A percentile compares a stretch with the other conserved stretches of the same genome.
Evolutionary conservation across 352 stramenopile species (phyloP).

Genomic region (Globisporangium takayamanum): DNA sequence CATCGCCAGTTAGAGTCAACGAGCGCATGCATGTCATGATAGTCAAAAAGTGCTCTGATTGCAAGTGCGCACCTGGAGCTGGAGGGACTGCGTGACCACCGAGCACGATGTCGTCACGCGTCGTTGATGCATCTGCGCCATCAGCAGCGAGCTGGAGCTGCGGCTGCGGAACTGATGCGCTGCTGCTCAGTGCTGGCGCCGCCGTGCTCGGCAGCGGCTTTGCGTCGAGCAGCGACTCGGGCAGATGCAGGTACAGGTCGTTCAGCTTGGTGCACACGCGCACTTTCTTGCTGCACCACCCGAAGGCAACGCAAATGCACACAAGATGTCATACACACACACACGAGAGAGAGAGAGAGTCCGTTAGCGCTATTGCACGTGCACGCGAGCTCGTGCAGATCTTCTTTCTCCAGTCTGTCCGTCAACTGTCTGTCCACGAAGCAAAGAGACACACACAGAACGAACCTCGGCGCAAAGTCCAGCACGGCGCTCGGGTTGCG

Average conservation of each 20-base stretch:
- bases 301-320: not conserved
- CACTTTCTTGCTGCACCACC: slow-evolving; percentile 58
- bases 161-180: slow-evolving; percentile 3
- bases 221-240: slow-evolving; percentile 42
- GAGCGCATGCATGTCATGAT: not conserved
- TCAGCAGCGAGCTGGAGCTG: slow-evolving; percentile 11
- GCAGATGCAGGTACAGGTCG: slow-evolving; percentile 47
- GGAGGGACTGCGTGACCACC: slow-evolving; percentile 10
- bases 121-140: not conserved
- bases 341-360: not conserved
- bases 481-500: slow-evolving; percentile 28
- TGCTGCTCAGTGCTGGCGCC: slow-evolving; percentile 3
- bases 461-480: slow-evolving; percentile 59
- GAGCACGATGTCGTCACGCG: slow-evolving; percentile 13
- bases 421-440: not conserved
- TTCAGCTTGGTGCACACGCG: slow-evolving; percentile 62
- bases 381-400: not conserved
- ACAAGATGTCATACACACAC: slow-evolving; percentile 1
- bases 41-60: not conserved
- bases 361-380: not conserved
- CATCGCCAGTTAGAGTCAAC: not conserved
- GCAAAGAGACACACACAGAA: not conserved
- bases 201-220: slow-evolving; percentile 7
- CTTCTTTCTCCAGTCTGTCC: slow-evolving; percentile 3
- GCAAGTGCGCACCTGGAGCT: slow-evolving; percentile 6